Base-by-base conservation (phyloP, 2,329 filamentous ascomycete species). In the Trichoderma hamatum region DNA sequence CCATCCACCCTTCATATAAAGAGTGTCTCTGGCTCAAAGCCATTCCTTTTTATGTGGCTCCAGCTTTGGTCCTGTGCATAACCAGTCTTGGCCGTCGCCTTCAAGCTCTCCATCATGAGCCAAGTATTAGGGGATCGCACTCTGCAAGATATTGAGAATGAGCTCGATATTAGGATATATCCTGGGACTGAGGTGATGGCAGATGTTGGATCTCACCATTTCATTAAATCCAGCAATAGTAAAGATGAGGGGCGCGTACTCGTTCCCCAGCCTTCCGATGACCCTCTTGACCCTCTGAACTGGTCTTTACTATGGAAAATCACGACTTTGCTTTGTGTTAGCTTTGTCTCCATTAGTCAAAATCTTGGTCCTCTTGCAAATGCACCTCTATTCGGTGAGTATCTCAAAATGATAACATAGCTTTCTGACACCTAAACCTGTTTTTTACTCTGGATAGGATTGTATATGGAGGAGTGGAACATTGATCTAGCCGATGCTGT, bases 401-500 rank as follows among this genome's bases (percentile, higher is more conserved):
- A 10, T 9, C 26, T 3, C n/a, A n/a, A 13, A 19, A 34, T 28
- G 9, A 1, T 10, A 3, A 14, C 14, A 5, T 13, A 9, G 32
- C 14, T 39, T 13, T 21, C 10, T 13, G n/a, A 2, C 10, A 4
- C n/a, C 52, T 66, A 28, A 56, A 6, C 21, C 6, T 14, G 3
- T 24, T 21, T 11, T 14, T 6, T 24, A 19, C 6, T 24, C 34
- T 14, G 21, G n/a, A 64, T 13, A 66, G 63, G 52, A 7, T 26
- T 66, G 19, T 66, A 66, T 21, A 56, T 66, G 63, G n/a, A 66
- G 14, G 63, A 66, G 43, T 66, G 63, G 63, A 66, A 66, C 26
- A 34, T 66, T 14, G 46, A 54, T 19, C 16, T 66, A n/a, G 63
- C 36, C 19, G 63, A 66, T 28, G 63, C 63, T n/a, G 63, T 66